Evolutionary conservation across 768 basidiomycete genomes (phyloP).

Genomic region (Kwoniella mangroviensis): DNA sequence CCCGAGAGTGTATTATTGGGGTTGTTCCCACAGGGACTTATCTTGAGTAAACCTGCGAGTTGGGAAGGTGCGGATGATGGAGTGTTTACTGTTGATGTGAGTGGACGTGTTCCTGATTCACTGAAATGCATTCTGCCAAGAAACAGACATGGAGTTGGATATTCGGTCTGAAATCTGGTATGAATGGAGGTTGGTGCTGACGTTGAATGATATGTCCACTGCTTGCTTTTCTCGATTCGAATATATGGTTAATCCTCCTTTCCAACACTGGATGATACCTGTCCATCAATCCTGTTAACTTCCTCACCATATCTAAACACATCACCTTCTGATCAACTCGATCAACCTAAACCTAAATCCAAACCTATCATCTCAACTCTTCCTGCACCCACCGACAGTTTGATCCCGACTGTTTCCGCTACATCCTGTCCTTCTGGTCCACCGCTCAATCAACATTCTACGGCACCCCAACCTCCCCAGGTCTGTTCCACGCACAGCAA

Average conservation of each 20-base stretch:
- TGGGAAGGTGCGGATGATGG: constrained; percentile 81
- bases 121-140: not conserved
- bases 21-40: constrained; percentile 95
- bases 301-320: not conserved
- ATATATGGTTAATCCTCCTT: no score
- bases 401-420: constrained; percentile 95
- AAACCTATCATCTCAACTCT: constrained; percentile 18
- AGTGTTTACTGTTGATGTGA: constrained; percentile 92
- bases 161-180: not conserved
- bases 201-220: constrained; percentile 6
- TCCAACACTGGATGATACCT: no score
- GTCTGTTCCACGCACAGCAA: constrained; percentile 64
- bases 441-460: constrained; percentile 88
- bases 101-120: constrained; percentile 56
- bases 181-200: constrained; percentile 1
- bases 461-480: constrained; percentile 72
- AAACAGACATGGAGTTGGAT: not conserved
- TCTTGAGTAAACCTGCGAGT: constrained; percentile 74
- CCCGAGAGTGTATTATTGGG: constrained; percentile 96
- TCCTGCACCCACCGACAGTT: constrained; percentile 66
- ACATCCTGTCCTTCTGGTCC: constrained; percentile 89
- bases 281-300: no score
- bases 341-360: not conserved
- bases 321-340: not conserved
- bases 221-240: not conserved